phyloP scores from a whole-genome alignment of 352 stramenopile genomes.

The Phytophthora fragariaefolia region DNA sequence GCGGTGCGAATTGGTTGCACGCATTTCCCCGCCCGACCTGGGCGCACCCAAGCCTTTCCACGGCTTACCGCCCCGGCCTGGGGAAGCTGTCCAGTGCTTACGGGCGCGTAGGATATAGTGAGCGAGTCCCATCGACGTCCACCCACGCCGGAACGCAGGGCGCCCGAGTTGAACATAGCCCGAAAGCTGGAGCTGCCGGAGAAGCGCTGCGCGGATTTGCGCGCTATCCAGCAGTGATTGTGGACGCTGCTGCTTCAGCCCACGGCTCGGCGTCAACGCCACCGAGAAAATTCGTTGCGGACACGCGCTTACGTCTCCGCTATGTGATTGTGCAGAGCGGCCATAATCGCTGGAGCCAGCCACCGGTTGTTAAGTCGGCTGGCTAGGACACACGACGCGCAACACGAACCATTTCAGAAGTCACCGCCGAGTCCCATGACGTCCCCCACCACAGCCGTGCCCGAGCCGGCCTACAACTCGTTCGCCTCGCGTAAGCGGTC shows the following conservation, averaged over 20 bases:
- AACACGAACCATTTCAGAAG: conserved; percentile 35
- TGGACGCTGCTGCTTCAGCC: conserved; percentile 7
- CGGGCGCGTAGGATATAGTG: background rate
- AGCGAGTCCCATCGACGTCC: conserved; percentile 11
- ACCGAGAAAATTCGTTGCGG: conserved; percentile 22
- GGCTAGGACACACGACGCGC: background rate
- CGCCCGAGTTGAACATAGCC: conserved; percentile 7
- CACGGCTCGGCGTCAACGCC: conserved; percentile 16
- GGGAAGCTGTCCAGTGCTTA: background rate
- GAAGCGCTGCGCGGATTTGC: conserved; percentile 34
- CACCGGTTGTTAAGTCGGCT: conserved; percentile 39
- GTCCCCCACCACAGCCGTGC: conserved; percentile 13
- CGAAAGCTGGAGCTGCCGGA: conserved; percentile 4
- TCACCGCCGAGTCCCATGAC: conserved; percentile 28
- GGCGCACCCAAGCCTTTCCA: conserved; percentile 10
- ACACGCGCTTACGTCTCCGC: conserved; percentile 16
- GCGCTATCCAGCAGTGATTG: conserved; percentile 20
- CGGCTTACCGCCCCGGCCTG: background rate
- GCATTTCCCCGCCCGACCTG: background rate
- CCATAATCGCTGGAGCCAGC: conserved; percentile 27
- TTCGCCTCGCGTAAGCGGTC: conserved; percentile 38
- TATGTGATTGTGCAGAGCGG: conserved; percentile 5
- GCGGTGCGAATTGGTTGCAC: background rate
- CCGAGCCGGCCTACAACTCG: conserved; percentile 27
- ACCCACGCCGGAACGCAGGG: conserved; percentile 5